Percentiles rank a stretch among this genome's conserved stretches.
phyloP scores from a whole-genome alignment of 306 rosid genomes.

The Herpetospermum pedunculosum region DNA sequence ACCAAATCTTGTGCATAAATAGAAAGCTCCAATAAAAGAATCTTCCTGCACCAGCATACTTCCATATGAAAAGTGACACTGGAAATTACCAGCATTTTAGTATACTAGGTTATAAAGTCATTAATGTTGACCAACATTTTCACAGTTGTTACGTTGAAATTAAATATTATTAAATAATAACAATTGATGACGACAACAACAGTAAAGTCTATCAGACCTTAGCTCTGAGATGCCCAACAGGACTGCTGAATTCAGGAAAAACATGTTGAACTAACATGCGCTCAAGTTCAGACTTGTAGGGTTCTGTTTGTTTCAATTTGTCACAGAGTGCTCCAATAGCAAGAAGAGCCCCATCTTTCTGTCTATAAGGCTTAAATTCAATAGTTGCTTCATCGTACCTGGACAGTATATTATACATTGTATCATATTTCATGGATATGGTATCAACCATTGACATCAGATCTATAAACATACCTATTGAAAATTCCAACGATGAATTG shows the following conservation, averaged over 20 bases:
- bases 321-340: slow-evolving; percentile 97
- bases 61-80: background rate
- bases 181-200: background rate
- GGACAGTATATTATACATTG: background rate
- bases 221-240: slow-evolving; percentile 92
- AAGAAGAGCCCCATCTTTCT: slow-evolving; percentile 97
- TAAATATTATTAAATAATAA: background rate
- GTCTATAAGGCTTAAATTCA: slow-evolving; percentile 75
- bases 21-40: background rate
- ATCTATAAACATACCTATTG: slow-evolving; percentile 40
- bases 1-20: background rate
- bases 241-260: slow-evolving; percentile 90
- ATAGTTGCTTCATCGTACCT: slow-evolving; percentile 74
- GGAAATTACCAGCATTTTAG: background rate
- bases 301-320: slow-evolving; percentile 87
- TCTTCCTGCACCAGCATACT: background rate
- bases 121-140: background rate
- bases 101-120: background rate
- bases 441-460: background rate
- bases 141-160: background rate
- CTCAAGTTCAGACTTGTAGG: slow-evolving; percentile 93
- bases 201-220: slow-evolving; percentile 42
- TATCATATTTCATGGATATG: background rate
- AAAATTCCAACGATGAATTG: slow-evolving; percentile 74
- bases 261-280: slow-evolving; percentile 94